phyloP scores from a whole-genome alignment of 306 rosid genomes.

The Alnus rubra region DNA sequence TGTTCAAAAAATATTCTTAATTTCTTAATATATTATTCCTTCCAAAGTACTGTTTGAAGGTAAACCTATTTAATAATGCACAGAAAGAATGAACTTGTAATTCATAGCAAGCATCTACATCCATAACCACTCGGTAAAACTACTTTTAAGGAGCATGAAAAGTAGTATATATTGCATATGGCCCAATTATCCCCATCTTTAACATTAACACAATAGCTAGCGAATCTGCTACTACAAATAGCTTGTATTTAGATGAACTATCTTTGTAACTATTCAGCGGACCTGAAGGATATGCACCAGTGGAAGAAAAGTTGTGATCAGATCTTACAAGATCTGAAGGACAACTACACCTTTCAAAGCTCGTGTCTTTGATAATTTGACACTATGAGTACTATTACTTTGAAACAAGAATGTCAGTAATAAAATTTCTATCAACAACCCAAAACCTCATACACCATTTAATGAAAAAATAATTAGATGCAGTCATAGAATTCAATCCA shows the following conservation, averaged over 20 bases:
- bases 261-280: not conserved
- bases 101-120: not conserved
- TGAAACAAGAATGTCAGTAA: slow-evolving; percentile 5
- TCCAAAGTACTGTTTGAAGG: not conserved
- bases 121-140: not conserved
- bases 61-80: not conserved
- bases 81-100: not conserved
- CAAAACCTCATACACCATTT: slow-evolving; percentile 11
- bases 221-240: not conserved
- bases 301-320: not conserved
- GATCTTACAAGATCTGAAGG: not conserved
- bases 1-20: too few relatives aligned
- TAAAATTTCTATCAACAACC: not conserved
- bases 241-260: not conserved
- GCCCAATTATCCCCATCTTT: not conserved
- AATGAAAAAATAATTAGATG: slow-evolving; percentile 6
- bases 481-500: slow-evolving; percentile 19
- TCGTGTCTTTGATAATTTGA: not conserved
- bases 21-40: too few relatives aligned
- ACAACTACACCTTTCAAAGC: not conserved
- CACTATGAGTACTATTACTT: not conserved
- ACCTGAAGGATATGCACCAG: not conserved
- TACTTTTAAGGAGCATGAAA: not conserved
- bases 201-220: not conserved
- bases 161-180: not conserved